These are phyloP conservation scores for Lycium ferocissimum DNA, from an alignment of 257 asterid species.

Conservation along the genomic window DNA sequence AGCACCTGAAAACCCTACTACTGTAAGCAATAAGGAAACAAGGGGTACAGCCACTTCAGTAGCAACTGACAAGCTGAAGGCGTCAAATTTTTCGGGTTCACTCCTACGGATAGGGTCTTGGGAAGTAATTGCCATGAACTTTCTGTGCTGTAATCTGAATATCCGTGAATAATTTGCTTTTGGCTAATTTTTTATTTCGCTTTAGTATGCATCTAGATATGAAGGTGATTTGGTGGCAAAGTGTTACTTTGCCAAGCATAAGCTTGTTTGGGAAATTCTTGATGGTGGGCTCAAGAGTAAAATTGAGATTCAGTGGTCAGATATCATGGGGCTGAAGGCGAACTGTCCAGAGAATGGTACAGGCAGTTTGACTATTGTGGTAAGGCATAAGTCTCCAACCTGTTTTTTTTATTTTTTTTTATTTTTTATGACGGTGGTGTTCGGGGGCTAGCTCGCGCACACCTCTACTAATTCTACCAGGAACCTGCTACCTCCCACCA, in stretches of 20 bases:
- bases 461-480: not conserved
- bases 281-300: slow-evolving; percentile 84
- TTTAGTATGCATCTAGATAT: slow-evolving; percentile 72
- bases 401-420: not conserved
- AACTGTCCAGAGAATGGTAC: slow-evolving; percentile 61
- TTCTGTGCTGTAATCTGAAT: slow-evolving; percentile 23
- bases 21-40: slow-evolving; percentile 44
- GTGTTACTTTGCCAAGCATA: slow-evolving; percentile 91
- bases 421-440: not conserved
- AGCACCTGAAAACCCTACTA: slow-evolving; percentile 35
- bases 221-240: slow-evolving; percentile 94
- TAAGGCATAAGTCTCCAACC: slow-evolving; percentile 35
- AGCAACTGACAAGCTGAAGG: slow-evolving; percentile 75
- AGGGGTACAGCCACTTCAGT: slow-evolving; percentile 46
- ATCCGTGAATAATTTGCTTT: not conserved
- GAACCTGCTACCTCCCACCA: not conserved
- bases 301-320: slow-evolving; percentile 90
- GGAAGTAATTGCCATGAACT: slow-evolving; percentile 62
- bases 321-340: slow-evolving; percentile 75
- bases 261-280: slow-evolving; percentile 95
- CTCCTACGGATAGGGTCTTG: slow-evolving; percentile 76
- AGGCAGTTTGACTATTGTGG: slow-evolving; percentile 73
- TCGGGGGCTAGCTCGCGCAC: not conserved
- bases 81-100: slow-evolving; percentile 74
- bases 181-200: slow-evolving; percentile 42